Evolutionary conservation across 2,329 filamentous ascomycete species (phyloP).

Genomic region (Ceratocystis lukuohia): DNA sequence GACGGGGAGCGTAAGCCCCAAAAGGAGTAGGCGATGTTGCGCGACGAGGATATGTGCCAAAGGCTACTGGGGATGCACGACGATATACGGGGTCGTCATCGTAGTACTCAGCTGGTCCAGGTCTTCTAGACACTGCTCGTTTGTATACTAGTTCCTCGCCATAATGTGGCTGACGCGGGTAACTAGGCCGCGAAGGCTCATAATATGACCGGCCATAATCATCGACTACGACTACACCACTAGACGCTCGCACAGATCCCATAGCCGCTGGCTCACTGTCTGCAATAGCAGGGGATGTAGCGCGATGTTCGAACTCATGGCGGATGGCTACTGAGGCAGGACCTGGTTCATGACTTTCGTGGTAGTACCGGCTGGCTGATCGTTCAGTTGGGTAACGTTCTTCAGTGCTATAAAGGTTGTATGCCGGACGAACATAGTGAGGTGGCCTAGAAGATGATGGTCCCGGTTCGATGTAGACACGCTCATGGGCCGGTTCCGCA

Average conservation of each 20-base stretch:
- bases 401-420: conserved; percentile 7
- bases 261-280: conserved; percentile 31
- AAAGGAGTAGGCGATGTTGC: too few relatives aligned
- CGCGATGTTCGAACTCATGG: neutral
- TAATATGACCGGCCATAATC: conserved; percentile 69
- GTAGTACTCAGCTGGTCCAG: conserved; percentile 34
- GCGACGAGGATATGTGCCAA: conserved; percentile 21
- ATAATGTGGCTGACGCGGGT: conserved; percentile 6
- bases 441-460: neutral
- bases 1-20: conserved; percentile 31
- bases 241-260: conserved; percentile 38
- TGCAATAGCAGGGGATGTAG: conserved; percentile 3
- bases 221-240: conserved; percentile 63
- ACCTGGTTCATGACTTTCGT: neutral
- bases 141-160: conserved; percentile 50
- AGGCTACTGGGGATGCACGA: conserved; percentile 36
- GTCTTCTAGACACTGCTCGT: conserved; percentile 39
- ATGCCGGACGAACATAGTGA: conserved; percentile 13
- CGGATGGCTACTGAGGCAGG: neutral
- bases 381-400: conserved; percentile 5
- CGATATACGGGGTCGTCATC: conserved; percentile 40
- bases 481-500: neutral
- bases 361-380: conserved; percentile 9
- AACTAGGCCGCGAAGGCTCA: conserved; percentile 31
- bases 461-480: conserved; percentile 7